These are phyloP conservation scores for Endoconidiophora polonica DNA, from an alignment of 2,329 filamentous ascomycete species.

Conservation along the genomic window DNA sequence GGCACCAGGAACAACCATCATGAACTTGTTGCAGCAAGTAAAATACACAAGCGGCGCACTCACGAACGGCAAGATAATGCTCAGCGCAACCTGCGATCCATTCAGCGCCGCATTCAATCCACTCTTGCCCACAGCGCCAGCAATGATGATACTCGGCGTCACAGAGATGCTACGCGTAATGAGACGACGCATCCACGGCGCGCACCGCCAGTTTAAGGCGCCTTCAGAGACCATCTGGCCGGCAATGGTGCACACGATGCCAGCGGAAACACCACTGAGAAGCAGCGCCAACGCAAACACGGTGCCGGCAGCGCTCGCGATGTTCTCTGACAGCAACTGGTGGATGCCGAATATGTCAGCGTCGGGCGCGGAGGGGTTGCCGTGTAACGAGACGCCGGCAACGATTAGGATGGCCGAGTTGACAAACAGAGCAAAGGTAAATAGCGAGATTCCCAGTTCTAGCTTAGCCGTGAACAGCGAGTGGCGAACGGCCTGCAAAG, in stretches of 20 bases:
- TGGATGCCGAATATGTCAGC: constrained; percentile 79
- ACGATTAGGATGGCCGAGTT: constrained; percentile 72
- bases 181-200: constrained; percentile 64
- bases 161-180: constrained; percentile 68
- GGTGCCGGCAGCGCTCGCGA: constrained; percentile 61
- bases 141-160: constrained; percentile 67
- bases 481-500: constrained; percentile 52
- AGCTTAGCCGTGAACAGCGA: constrained; percentile 58
- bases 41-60: constrained; percentile 72
- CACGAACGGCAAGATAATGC: constrained; percentile 67
- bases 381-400: constrained; percentile 59
- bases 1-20: constrained; percentile 46
- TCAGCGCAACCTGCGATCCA: constrained; percentile 61
- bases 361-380: constrained; percentile 39
- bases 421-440: constrained; percentile 71
- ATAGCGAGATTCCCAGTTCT: constrained; percentile 55
- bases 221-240: constrained; percentile 83
- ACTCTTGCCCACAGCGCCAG: constrained; percentile 54
- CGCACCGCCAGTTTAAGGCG: constrained; percentile 55
- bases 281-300: constrained; percentile 73
- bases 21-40: constrained; percentile 61
- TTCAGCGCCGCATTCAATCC: constrained; percentile 58
- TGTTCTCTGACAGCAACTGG: constrained; percentile 46
- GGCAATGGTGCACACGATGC: constrained; percentile 76
- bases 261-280: constrained; percentile 63